A percentile compares a stretch with the other conserved stretches of the same genome.
Evolutionary conservation across 2,329 filamentous ascomycete genomes (phyloP).

Genomic region (Penicillium sp.): DNA sequence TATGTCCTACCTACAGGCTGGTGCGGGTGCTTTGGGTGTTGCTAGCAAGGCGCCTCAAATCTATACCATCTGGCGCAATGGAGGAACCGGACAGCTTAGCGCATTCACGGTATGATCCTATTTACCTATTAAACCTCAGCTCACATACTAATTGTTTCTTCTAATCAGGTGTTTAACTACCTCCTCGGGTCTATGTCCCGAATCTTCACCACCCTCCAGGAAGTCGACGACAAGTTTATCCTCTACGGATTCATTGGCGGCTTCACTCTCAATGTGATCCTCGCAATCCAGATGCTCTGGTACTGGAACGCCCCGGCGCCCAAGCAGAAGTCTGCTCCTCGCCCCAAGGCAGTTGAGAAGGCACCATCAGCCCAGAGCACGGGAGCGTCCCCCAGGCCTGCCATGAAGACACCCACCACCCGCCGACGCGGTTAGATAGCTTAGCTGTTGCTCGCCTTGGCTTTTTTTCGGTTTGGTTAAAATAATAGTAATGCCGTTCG

Average conservation of each 20-base stretch:
- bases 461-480: slow-evolving; percentile 12
- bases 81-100: slow-evolving; percentile 90
- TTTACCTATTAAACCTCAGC: not conserved
- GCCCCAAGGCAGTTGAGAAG: slow-evolving; percentile 29
- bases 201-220: slow-evolving; percentile 96
- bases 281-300: slow-evolving; percentile 88
- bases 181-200: slow-evolving; percentile 86
- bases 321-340: slow-evolving; percentile 35
- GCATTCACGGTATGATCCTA: slow-evolving; percentile 77
- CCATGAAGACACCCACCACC: slow-evolving; percentile 54
- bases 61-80: slow-evolving; percentile 75
- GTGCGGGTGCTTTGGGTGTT: slow-evolving; percentile 76
- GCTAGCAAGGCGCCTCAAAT: slow-evolving; percentile 96
- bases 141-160: slow-evolving; percentile 2
- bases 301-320: slow-evolving; percentile 75
- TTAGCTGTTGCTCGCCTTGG: not conserved
- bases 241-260: slow-evolving; percentile 91
- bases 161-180: slow-evolving; percentile 88
- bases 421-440: slow-evolving; percentile 51
- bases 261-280: slow-evolving; percentile 81
- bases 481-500: slow-evolving; percentile 14
- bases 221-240: slow-evolving; percentile 95
- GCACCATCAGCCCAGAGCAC: slow-evolving; percentile 38
- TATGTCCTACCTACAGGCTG: slow-evolving; percentile 75
- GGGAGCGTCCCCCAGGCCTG: slow-evolving; percentile 42